Conservation (phyloP, 2,329 filamentous ascomycete species). For the Colletotrichum musicola region DNA sequence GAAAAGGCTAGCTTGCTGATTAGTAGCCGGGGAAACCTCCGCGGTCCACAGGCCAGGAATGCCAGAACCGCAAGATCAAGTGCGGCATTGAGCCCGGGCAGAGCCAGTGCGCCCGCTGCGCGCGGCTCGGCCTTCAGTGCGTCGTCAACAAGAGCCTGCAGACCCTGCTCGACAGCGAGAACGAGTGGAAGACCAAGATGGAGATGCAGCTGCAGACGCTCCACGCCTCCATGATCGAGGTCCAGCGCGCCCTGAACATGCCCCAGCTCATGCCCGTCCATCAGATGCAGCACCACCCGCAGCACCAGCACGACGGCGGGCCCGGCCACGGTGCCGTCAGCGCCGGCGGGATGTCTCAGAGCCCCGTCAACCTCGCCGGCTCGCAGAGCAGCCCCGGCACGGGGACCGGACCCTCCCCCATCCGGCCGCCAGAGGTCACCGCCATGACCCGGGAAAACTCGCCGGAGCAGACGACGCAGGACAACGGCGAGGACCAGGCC, state of each 20-base stretch:
- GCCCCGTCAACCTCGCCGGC: slow-evolving; percentile 26
- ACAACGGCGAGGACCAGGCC: slow-evolving; percentile 43
- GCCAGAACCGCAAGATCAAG: slow-evolving; percentile 67
- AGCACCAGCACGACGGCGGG: background rate
- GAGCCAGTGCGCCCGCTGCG: slow-evolving; percentile 61
- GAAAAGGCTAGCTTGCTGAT: too few relatives aligned
- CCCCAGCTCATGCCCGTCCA: slow-evolving; percentile 26
- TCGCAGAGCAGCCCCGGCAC: slow-evolving; percentile 39
- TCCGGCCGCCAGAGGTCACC: slow-evolving; percentile 42
- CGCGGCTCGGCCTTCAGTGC: slow-evolving; percentile 62
- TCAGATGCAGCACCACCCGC: background rate
- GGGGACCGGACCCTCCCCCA: slow-evolving; percentile 39
- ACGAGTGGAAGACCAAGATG: slow-evolving; percentile 55
- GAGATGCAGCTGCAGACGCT: slow-evolving; percentile 45
- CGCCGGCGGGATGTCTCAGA: slow-evolving; percentile 31
- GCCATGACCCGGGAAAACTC: slow-evolving; percentile 51
- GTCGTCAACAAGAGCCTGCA: slow-evolving; percentile 68
- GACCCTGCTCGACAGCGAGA: slow-evolving; percentile 66
- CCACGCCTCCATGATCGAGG: slow-evolving; percentile 44
- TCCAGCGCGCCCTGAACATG: slow-evolving; percentile 43
- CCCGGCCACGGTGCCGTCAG: background rate
- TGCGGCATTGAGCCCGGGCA: slow-evolving; percentile 62
- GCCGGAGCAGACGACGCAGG: slow-evolving; percentile 42
- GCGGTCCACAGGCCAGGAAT: slow-evolving; percentile 52
- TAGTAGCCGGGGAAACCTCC: too few relatives aligned